Evolutionary conservation across 306 rosid genomes (phyloP).

Genomic region (Begonia peltatifolia): DNA sequence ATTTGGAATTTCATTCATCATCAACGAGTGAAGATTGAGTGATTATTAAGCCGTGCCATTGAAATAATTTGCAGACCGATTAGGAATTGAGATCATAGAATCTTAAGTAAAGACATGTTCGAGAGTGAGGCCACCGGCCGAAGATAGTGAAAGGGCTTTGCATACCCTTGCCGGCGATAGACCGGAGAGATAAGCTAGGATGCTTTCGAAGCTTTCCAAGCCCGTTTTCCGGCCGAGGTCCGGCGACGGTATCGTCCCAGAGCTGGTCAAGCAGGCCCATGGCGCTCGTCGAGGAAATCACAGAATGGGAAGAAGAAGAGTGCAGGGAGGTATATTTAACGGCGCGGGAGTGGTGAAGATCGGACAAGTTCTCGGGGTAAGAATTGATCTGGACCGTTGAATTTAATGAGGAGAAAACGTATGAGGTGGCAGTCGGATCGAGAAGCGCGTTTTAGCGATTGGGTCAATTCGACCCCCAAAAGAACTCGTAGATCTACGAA

Average conservation of each 20-base stretch:
- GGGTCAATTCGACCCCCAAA: conserved; percentile 34
- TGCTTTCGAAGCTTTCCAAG: conserved; percentile 87
- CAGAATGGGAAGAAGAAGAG: background rate
- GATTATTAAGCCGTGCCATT: conserved; percentile 14
- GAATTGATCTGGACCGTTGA: conserved; percentile 21
- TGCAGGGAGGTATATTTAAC: conserved; percentile 21
- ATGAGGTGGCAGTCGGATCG: conserved; percentile 40
- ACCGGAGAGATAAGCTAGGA: conserved; percentile 27
- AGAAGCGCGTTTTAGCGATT: conserved; percentile 31
- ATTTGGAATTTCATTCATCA: too few species aligned
- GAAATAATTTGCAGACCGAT: conserved; percentile 41
- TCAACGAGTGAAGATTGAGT: too few species aligned
- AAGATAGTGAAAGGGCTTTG: background rate
- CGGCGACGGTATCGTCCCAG: conserved; percentile 96
- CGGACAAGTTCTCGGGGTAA: conserved; percentile 31
- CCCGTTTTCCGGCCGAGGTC: conserved; percentile 74
- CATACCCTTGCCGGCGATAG: conserved; percentile 65
- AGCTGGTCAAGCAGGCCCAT: conserved; percentile 92
- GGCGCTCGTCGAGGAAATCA: background rate
- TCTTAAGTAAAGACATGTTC: background rate
- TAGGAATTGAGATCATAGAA: background rate
- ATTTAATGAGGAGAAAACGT: background rate
- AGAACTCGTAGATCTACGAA: background rate
- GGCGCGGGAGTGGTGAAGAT: conserved; percentile 21
- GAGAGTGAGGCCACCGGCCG: background rate